These are phyloP conservation scores for Cryomyces antarcticus DNA, from an alignment of 495 filamentous ascomycete genomes.

Conservation along the genomic window DNA sequence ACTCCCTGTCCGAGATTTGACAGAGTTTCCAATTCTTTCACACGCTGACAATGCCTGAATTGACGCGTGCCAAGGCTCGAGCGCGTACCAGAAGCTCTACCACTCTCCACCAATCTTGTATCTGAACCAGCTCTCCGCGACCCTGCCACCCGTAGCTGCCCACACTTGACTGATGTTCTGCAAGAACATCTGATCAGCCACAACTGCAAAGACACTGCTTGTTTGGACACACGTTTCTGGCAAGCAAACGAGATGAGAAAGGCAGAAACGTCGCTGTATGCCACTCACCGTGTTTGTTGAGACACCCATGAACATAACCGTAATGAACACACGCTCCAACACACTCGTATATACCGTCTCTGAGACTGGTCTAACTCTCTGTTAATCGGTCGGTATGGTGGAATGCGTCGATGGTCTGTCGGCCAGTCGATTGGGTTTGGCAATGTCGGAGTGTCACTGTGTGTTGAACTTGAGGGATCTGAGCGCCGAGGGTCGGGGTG, in stretches of 20 bases:
- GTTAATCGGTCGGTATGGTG: constrained; percentile 28
- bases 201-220: neutral
- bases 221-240: neutral
- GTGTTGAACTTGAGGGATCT: too few species aligned
- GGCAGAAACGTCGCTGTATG: neutral
- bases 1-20: too few species aligned
- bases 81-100: constrained; percentile 7
- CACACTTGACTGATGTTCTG: constrained; percentile 22
- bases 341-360: constrained; percentile 24
- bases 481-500: constrained; percentile 2
- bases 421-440: constrained; percentile 23
- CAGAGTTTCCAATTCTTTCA: too few species aligned
- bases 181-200: constrained; percentile 2
- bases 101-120: constrained; percentile 32
- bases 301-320: constrained; percentile 31
- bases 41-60: too few species aligned
- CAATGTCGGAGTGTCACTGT: neutral
- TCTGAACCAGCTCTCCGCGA: constrained; percentile 24
- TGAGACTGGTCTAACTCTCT: constrained; percentile 20
- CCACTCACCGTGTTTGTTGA: constrained; percentile 29
- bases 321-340: constrained; percentile 26
- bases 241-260: neutral
- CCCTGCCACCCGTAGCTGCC: constrained; percentile 23
- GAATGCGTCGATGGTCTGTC: constrained; percentile 26
- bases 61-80: too few species aligned